Evolutionary conservation across 2,329 filamentous ascomycete genomes (phyloP).

Genomic region (Waltergamsia citrina): DNA sequence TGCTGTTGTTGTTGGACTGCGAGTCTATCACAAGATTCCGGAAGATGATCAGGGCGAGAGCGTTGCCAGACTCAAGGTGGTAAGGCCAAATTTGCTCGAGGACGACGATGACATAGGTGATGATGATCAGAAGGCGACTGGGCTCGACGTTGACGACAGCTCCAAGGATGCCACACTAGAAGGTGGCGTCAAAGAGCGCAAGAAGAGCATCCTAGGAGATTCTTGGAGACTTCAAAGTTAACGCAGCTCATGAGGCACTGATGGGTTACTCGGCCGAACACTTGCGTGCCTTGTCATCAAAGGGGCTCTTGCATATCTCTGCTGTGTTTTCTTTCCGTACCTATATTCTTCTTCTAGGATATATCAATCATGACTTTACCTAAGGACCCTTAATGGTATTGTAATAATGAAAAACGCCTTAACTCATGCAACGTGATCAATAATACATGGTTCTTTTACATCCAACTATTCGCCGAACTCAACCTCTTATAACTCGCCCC

Average conservation of each 20-base stretch:
- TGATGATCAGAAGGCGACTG: conserved; percentile 17
- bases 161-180: conserved; percentile 32
- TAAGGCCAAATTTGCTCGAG: conserved; percentile 19
- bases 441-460: conserved; percentile 7
- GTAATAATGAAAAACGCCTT: not conserved
- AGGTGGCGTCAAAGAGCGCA: conserved; percentile 20
- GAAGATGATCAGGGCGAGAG: conserved; percentile 20
- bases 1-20: conserved; percentile 49
- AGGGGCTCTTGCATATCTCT: too few species aligned
- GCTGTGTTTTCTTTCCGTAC: too few species aligned
- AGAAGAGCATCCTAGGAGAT: conserved; percentile 24
- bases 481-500: conserved; percentile 17
- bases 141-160: conserved; percentile 34
- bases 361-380: not conserved
- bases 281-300: too few species aligned
- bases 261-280: too few species aligned
- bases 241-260: too few species aligned
- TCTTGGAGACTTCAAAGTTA: too few species aligned
- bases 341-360: too few species aligned
- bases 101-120: conserved; percentile 12
- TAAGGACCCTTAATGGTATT: not conserved
- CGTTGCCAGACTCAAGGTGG: conserved; percentile 26
- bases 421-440: not conserved
- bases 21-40: conserved; percentile 46
- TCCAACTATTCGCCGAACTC: conserved; percentile 14